Base-by-base conservation (phyloP, 768 basidiomycete genomes). In the Russula ochroleuca region DNA sequence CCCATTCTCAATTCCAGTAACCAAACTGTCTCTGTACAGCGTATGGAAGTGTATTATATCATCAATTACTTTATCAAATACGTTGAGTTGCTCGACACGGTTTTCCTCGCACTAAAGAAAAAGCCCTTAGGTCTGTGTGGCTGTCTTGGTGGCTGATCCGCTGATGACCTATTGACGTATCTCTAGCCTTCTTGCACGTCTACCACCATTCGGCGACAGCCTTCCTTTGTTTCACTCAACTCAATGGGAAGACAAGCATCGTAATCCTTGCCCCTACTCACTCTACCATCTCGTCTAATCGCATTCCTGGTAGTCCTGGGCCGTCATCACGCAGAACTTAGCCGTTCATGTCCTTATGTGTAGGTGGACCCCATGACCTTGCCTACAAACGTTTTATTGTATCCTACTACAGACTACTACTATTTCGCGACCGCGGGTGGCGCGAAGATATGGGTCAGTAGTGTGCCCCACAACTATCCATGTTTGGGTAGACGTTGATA, bases 1-100 rank as follows among this genome's bases (percentile, higher is more conserved):
- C 55, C 28, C 56, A 50, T 57, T 49, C 59, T 28, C 23, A 19
- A 14, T 52, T 67, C 41, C 38, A 28, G 21, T 14, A 51, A 23
- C 48, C 35, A 45, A 45, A 43, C 21, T 53, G 21, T 60, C 19
- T 62, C 19, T 47, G 23, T 49, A 15, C 71, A 97, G 94, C 84
- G 83, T 73, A 80, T 98, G 74, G 90, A 98, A 78, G 88, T 94
- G 72, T 98, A 92, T 80, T 98, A 99, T 80, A 94, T 98, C 81
- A 81, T 98, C 80, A 99, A 99, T 80, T 99, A 98, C 79, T 94
- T 88, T 77, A 92, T 97, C 85, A 98, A 98, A 75, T 98, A 98
- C 75, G 78, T 97, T 67, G 97, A 99, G 77, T 85, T 98, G 63
- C 75, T 96, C 67, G 97, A 98, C 79, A 99, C 97, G 15, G 84